Evolutionary conservation across 2,329 filamentous ascomycete genomes (phyloP).

Genomic region (Hypocreales sp.): DNA sequence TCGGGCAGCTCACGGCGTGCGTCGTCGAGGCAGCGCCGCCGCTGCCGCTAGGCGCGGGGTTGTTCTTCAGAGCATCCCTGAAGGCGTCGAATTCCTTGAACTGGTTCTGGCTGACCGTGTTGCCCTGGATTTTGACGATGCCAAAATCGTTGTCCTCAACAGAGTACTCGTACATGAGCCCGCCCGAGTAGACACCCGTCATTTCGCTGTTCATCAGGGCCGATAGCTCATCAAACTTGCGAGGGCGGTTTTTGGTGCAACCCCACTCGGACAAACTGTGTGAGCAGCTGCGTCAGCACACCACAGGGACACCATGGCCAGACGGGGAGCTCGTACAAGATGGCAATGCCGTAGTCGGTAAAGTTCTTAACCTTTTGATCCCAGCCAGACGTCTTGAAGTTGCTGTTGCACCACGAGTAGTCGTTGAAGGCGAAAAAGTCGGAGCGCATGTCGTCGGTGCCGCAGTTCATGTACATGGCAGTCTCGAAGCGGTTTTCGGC

Average conservation of each 20-base stretch:
- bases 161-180: conserved; percentile 91
- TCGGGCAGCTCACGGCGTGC: conserved; percentile 31
- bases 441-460: conserved; percentile 64
- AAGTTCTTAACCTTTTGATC: conserved; percentile 80
- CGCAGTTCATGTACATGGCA: conserved; percentile 89
- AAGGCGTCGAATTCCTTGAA: conserved; percentile 44
- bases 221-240: conserved; percentile 64
- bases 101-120: conserved; percentile 32
- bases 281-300: neutral
- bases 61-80: conserved; percentile 27
- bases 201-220: conserved; percentile 73
- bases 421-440: conserved; percentile 88
- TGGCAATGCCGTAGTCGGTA: conserved; percentile 69
- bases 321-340: conserved; percentile 51
- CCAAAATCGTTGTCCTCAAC: conserved; percentile 67
- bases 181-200: conserved; percentile 84
- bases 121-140: conserved; percentile 50
- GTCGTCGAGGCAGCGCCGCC: conserved; percentile 34
- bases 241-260: conserved; percentile 61
- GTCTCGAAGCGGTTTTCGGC: conserved; percentile 74
- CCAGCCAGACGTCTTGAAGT: conserved; percentile 63
- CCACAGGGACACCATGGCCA: too few species aligned
- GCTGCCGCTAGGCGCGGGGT: conserved; percentile 33
- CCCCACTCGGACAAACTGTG: conserved; percentile 75
- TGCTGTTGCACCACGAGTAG: conserved; percentile 71